phyloP scores from a whole-genome alignment of 148 eudicot species.

The Rhododendron ovatum region DNA sequence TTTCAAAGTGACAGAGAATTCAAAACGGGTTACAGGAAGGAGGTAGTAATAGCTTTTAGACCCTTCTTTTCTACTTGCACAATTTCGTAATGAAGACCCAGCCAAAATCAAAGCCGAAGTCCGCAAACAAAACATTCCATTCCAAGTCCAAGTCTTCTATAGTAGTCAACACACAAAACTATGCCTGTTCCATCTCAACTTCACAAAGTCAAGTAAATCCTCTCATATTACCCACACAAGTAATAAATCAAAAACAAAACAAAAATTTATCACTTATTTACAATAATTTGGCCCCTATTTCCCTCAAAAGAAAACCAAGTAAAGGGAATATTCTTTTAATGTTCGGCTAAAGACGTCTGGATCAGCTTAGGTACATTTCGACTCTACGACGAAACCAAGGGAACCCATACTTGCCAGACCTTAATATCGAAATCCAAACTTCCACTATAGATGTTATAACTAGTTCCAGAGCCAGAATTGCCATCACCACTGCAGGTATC shows the following conservation, averaged over 20 bases:
- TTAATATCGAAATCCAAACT: constrained; percentile 71
- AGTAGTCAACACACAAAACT: background rate
- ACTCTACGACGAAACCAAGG: background rate
- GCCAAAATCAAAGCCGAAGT: background rate
- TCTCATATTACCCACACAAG: background rate
- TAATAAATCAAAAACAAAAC: background rate
- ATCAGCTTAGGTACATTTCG: too few relatives aligned
- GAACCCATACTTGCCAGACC: constrained; percentile 56
- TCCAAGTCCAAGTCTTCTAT: background rate
- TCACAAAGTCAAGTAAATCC: background rate
- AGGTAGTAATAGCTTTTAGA: background rate
- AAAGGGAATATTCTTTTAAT: too few relatives aligned
- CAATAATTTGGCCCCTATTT: background rate
- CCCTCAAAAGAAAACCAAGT: background rate
- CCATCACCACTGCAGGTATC: constrained; percentile 17
- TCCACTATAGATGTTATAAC: constrained; percentile 64
- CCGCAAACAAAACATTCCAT: background rate
- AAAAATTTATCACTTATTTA: background rate
- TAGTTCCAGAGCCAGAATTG: constrained; percentile 22
- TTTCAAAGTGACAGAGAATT: background rate
- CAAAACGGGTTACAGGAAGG: background rate
- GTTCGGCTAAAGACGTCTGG: too few relatives aligned
- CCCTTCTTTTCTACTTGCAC: background rate
- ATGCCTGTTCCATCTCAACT: background rate
- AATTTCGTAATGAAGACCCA: background rate